phyloP scores from a whole-genome alignment of 2,329 filamentous ascomycete genomes.

The Grosmannia serpens region DNA sequence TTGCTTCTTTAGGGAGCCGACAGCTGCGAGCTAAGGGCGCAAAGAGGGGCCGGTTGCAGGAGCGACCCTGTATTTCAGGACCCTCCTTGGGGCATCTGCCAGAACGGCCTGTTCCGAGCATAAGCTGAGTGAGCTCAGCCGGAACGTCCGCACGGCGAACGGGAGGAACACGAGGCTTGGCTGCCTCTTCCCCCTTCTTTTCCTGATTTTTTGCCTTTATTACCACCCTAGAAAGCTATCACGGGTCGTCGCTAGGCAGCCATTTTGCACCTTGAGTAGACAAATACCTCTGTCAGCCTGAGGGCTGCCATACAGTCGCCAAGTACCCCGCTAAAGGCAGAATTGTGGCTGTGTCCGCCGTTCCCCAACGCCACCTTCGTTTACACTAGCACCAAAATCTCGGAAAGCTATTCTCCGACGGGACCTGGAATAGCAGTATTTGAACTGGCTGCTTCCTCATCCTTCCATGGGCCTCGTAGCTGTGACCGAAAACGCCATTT shows the following conservation, averaged over 20 bases:
- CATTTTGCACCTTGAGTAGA: not conserved
- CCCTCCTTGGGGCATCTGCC: not conserved
- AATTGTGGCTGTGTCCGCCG: not conserved
- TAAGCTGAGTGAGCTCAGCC: not conserved
- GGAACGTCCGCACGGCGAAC: not conserved
- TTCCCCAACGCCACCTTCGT: not conserved
- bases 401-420: not conserved
- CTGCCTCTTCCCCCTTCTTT: not conserved
- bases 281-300: not conserved
- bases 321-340: not conserved
- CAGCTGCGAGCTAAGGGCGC: not conserved
- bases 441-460: too few relatives aligned
- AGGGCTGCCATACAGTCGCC: not conserved
- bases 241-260: not conserved
- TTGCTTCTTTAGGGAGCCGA: not conserved
- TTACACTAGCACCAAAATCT: not conserved
- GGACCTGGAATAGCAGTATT: too few relatives aligned
- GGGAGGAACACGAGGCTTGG: not conserved
- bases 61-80: not conserved
- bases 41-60: not conserved
- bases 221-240: not conserved
- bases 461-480: too few relatives aligned
- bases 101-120: not conserved
- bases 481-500: too few relatives aligned
- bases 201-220: not conserved